phyloP scores from a whole-genome alignment of 306 rosid genomes.

The Sesbania bispinosa region DNA sequence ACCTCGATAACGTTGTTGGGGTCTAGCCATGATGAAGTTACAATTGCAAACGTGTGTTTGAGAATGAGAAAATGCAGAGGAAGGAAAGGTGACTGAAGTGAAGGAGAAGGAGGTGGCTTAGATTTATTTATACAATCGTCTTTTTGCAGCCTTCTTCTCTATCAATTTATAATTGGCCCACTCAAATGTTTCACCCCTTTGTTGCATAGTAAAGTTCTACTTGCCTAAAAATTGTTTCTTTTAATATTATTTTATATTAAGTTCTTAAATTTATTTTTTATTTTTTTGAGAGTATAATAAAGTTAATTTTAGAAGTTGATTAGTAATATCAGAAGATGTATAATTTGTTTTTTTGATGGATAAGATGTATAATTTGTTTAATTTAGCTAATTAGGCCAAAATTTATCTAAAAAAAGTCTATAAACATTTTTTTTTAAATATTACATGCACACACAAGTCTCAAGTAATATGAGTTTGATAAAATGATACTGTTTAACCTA shows the following conservation, averaged over 20 bases:
- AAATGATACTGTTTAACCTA: too few species aligned
- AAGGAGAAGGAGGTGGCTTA: constrained; percentile 7
- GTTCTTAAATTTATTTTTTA: too few species aligned
- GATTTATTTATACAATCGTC: constrained; percentile 22
- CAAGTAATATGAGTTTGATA: too few species aligned
- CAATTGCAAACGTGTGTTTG: constrained; percentile 8
- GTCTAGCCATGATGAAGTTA: constrained; percentile 51
- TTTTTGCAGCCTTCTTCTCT: constrained; percentile 14
- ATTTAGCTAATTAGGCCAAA: not conserved
- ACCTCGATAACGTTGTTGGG: constrained; percentile 73
- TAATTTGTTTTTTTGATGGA: too few species aligned
- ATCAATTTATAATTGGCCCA: constrained; percentile 28
- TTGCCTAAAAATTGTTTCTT: not conserved
- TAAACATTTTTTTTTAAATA: not conserved
- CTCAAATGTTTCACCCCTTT: constrained; percentile 6
- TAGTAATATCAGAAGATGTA: not conserved
- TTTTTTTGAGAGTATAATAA: not conserved
- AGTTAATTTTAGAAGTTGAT: not conserved
- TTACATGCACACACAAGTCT: too few species aligned
- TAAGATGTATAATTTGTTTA: not conserved
- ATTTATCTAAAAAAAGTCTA: not conserved
- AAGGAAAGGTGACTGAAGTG: constrained; percentile 27
- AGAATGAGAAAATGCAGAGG: not conserved
- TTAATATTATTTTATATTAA: too few species aligned
- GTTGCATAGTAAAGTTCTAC: not conserved